phyloP scores from a whole-genome alignment of 768 basidiomycete species.

The Mycena indigotica region DNA sequence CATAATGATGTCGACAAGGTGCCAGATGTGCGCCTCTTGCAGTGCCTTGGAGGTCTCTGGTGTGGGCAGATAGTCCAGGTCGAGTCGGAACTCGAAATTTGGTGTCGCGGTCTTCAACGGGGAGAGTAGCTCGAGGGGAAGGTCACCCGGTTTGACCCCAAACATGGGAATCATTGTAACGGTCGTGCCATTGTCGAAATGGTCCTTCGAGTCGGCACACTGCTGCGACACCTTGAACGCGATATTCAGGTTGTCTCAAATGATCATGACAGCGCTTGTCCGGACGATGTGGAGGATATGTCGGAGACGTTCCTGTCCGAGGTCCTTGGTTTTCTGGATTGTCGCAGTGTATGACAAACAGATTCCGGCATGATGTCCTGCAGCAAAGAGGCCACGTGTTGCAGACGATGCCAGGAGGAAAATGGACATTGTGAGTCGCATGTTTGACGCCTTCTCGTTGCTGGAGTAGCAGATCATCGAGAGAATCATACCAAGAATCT shows the following conservation, averaged over 20 bases:
- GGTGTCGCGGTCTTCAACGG: conserved; percentile 13
- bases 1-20: background rate
- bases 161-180: conserved; percentile 22
- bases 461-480: conserved; percentile 25
- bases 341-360: conserved; percentile 27
- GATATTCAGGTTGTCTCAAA: conserved; percentile 36
- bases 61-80: background rate
- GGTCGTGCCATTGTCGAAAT: conserved; percentile 34
- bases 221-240: conserved; percentile 28
- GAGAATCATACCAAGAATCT: conserved; percentile 11
- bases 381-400: conserved; percentile 24
- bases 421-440: conserved; percentile 26
- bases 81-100: conserved; percentile 3
- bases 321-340: conserved; percentile 24
- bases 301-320: conserved; percentile 20
- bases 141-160: background rate
- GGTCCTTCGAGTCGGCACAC: conserved; percentile 26
- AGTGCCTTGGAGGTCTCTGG: background rate
- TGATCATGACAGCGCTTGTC: conserved; percentile 1
- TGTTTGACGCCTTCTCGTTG: conserved; percentile 26
- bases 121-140: conserved; percentile 20
- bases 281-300: background rate
- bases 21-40: background rate
- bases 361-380: conserved; percentile 31
- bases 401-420: conserved; percentile 30